Evolutionary conservation across 495 filamentous ascomycete species (phyloP).

Genomic region (Bacidia rubella): DNA sequence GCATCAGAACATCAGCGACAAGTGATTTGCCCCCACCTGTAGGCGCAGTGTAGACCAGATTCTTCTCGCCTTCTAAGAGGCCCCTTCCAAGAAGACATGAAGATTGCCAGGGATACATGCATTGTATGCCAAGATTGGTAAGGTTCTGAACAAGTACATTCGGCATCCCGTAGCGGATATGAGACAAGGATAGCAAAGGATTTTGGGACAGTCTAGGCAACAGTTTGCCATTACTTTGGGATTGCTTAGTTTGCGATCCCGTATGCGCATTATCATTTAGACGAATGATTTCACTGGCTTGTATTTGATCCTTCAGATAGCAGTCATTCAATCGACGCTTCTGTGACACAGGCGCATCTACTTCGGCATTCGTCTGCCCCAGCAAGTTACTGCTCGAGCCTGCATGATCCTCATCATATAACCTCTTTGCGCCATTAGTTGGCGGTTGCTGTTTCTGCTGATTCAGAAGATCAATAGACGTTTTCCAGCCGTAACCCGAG

Average conservation of each 20-base stretch:
- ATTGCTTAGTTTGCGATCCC: background rate
- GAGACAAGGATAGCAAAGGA: constrained; percentile 46
- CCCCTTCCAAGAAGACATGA: constrained; percentile 59
- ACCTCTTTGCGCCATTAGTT: constrained; percentile 7
- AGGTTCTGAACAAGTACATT: constrained; percentile 50
- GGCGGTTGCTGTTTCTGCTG: constrained; percentile 3
- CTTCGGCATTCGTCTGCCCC: background rate
- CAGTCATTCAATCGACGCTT: constrained; percentile 15
- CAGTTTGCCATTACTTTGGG: background rate
- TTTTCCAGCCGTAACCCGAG: background rate
- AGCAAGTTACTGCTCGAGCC: background rate
- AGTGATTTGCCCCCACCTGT: constrained; percentile 74
- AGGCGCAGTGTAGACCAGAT: constrained; percentile 73
- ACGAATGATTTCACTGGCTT: constrained; percentile 27
- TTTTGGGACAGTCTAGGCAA: constrained; percentile 42
- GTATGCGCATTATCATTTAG: background rate
- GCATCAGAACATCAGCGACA: constrained; percentile 61
- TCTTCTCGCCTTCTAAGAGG: constrained; percentile 48
- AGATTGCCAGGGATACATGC: constrained; percentile 76
- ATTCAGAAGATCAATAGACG: constrained; percentile 5
- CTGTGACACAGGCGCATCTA: constrained; percentile 5
- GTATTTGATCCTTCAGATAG: constrained; percentile 23
- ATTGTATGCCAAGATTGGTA: constrained; percentile 44
- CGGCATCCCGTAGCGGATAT: constrained; percentile 53
- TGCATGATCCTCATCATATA: constrained; percentile 2